Conservation (phyloP, 2,329 filamentous ascomycete species). For the Zelopaecilomyces penicillatus region DNA sequence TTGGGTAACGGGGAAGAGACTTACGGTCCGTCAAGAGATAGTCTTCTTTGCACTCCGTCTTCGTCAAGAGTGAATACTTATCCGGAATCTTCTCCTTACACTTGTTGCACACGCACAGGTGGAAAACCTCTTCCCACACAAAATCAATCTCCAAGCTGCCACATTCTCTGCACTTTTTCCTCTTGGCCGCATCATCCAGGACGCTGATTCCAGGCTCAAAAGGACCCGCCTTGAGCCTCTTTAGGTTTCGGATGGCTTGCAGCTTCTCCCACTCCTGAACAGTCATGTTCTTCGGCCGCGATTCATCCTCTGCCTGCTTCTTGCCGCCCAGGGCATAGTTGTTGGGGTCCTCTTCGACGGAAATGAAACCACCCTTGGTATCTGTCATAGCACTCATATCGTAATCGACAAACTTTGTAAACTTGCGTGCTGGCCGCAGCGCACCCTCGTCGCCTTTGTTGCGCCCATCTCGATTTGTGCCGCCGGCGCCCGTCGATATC, state of each 20-base stretch:
- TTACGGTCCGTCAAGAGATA: slow-evolving; percentile 87
- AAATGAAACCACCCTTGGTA: slow-evolving; percentile 91
- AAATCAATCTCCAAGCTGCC: slow-evolving; percentile 81
- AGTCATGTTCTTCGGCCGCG: slow-evolving; percentile 81
- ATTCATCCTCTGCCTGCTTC: slow-evolving; percentile 34
- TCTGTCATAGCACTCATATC: slow-evolving; percentile 98
- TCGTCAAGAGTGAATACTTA: slow-evolving; percentile 90
- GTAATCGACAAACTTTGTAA: slow-evolving; percentile 92
- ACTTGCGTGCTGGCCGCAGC: slow-evolving; percentile 75
- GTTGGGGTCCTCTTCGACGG: slow-evolving; percentile 82
- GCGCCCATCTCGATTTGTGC: slow-evolving; percentile 63
- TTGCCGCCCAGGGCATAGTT: slow-evolving; percentile 60
- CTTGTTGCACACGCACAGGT: slow-evolving; percentile 61
- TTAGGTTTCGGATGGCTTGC: slow-evolving; percentile 64
- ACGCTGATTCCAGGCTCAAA: slow-evolving; percentile 86
- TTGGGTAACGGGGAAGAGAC: slow-evolving; percentile 26
- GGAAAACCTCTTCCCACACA: slow-evolving; percentile 84
- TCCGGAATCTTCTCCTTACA: slow-evolving; percentile 90
- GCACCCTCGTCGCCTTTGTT: slow-evolving; percentile 35
- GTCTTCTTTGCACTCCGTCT: slow-evolving; percentile 92
- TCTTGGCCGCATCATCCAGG: slow-evolving; percentile 51
- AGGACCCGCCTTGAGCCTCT: slow-evolving; percentile 66
- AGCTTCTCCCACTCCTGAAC: slow-evolving; percentile 84
- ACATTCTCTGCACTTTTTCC: slow-evolving; percentile 79
- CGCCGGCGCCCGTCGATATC: slow-evolving; percentile 44